Conservation (phyloP, 192 early-diverging fungal species). For the Rhizophagus clarus region DNA sequence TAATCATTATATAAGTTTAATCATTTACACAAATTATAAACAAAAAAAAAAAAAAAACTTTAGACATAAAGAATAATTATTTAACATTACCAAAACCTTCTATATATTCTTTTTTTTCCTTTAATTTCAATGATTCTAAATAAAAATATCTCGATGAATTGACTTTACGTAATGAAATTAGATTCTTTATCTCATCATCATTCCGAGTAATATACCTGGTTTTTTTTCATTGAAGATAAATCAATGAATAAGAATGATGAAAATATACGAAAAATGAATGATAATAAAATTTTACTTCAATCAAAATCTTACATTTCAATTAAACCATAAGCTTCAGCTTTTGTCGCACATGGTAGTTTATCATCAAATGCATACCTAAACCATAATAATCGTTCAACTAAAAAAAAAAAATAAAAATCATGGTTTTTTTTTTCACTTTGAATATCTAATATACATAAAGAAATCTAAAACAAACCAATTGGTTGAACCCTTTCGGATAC, state of each 20-base stretch:
- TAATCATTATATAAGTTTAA: constrained; percentile 23
- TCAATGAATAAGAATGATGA: too few relatives aligned
- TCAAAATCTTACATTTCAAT: constrained; percentile 36
- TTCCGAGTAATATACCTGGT: constrained; percentile 50
- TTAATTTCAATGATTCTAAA: constrained; percentile 45
- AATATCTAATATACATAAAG: neutral
- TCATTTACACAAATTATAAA: too few relatives aligned
- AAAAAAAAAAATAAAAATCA: constrained; percentile 5
- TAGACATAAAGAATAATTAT: neutral
- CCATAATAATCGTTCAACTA: constrained; percentile 56
- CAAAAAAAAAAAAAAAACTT: neutral
- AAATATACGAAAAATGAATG: too few relatives aligned
- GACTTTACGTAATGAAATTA: constrained; percentile 40
- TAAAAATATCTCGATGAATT: constrained; percentile 49
- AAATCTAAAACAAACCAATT: constrained; percentile 30
- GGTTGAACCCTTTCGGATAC: constrained; percentile 25
- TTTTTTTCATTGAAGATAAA: neutral
- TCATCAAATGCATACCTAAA: constrained; percentile 58
- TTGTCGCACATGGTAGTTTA: constrained; percentile 32
- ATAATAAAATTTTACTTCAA: neutral
- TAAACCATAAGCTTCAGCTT: constrained; percentile 40
- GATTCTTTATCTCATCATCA: constrained; percentile 49
- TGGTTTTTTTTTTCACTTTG: constrained; percentile 4
- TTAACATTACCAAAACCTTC: constrained; percentile 54
- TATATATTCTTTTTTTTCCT: constrained; percentile 52